Conservation (phyloP, 2,329 filamentous ascomycete genomes). For the Fusarium fujikuroi region DNA sequence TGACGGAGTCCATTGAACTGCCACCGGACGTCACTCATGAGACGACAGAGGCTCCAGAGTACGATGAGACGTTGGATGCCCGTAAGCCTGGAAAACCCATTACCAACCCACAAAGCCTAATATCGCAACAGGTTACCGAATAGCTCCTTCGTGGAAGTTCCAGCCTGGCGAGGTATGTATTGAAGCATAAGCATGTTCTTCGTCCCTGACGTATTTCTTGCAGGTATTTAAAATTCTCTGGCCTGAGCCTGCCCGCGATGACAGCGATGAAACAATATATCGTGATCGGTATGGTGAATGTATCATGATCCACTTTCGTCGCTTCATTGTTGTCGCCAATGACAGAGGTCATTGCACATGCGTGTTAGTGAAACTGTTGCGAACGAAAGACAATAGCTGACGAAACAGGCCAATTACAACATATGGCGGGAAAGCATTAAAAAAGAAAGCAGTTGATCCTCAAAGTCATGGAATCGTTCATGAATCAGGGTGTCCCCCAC, state of each 20-base stretch:
- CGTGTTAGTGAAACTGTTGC: background rate
- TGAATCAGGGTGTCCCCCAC: too few species aligned
- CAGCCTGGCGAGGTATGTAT: background rate
- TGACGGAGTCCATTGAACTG: fast-evolving
- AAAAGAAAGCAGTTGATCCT: background rate
- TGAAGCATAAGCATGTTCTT: fast-evolving
- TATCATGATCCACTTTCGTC: fast-evolving
- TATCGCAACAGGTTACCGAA: fast-evolving
- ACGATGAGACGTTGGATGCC: fast-evolving
- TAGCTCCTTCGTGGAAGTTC: fast-evolving
- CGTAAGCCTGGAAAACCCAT: background rate
- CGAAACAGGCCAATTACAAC: fast-evolving
- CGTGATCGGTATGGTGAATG: fast-evolving
- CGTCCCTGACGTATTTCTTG: background rate
- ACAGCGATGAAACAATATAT: fast-evolving
- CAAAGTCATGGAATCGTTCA: background rate
- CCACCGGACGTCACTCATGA: background rate
- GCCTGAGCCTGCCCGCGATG: background rate
- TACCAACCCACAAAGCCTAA: background rate
- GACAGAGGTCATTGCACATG: fast-evolving
- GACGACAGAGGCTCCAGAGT: background rate
- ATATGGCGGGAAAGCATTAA: fast-evolving
- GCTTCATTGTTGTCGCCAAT: background rate
- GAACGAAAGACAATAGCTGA: fast-evolving
- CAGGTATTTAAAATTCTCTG: background rate